Evolutionary conservation across 2,329 filamentous ascomycete genomes (phyloP), one percentile per base, ranked within the genome.

Genomic region (Grosmannia clavigera): DNA sequence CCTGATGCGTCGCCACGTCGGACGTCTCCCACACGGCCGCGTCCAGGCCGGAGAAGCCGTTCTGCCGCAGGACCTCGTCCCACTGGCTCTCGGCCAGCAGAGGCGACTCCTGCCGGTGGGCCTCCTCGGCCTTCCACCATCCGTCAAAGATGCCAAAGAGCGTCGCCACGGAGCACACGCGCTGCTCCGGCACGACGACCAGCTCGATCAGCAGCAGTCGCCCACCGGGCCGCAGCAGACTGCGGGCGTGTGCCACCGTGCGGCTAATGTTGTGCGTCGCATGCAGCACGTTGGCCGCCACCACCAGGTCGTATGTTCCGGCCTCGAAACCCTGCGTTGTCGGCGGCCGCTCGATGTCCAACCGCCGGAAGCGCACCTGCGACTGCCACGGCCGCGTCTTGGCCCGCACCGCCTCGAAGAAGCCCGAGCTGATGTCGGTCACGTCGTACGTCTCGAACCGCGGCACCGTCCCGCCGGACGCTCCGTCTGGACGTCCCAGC

Each of bases 371-470:
- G 27, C 53, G 53, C n/a, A 65, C 27, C 19, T 62, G 59, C 1
- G 55, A 25, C 22, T 31, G 48, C 63, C 60, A 61, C 7, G 64
- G 58, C 3, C 64, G 63, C 33, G 75, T 69, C 33, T 65, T 68
- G 10, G 68, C 65, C 57, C 66, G 63, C 1, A 71, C 72, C 1
- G 67, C 62, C 27, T 72, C 70, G 52, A 78, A 76, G 66, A 73
- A 74, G 19, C 68, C 70, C 3, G 68, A 60, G 3, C 70, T 71
- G 25, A 74, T 71, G 60, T 78, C 75, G 0, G 76, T 78, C 64
- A 70, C 78, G 4, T 71, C 73, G 62, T 77, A 79, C 12, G 55
- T 52, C 2, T 38, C 19, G 25, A 65, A 58, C n/a, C 60, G 59
- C 4, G 61, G 35, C 16, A 55, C 57, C 3, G 53, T 59, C 52